Conservation (phyloP, 345 rosid species). For the Zanthoxylum bungeanum region DNA sequence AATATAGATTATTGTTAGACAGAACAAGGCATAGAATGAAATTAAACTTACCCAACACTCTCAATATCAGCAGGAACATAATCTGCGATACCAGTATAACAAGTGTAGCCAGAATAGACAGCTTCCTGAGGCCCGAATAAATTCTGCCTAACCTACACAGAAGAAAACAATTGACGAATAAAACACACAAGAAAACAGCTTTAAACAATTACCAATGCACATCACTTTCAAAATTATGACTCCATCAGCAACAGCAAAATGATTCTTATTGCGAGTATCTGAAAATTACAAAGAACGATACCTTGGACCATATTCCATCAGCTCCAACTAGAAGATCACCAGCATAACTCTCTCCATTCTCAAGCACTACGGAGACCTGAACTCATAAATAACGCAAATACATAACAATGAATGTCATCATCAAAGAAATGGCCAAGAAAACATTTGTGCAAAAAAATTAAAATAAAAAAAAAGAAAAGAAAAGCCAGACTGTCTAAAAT, state of each 20-base stretch:
- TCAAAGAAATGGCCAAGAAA: neutral
- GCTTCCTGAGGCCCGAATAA: conserved; percentile 77
- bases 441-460: neutral
- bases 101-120: conserved; percentile 80
- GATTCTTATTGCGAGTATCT: neutral
- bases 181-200: neutral
- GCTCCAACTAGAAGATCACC: conserved; percentile 96
- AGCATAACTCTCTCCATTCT: conserved; percentile 63
- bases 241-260: neutral
- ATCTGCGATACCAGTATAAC: conserved; percentile 95
- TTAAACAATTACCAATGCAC: neutral
- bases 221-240: neutral
- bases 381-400: conserved; percentile 20
- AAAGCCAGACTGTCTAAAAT: conserved; percentile 9
- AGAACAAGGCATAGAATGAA: neutral
- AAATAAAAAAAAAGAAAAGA: no score
- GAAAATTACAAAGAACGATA: conserved; percentile 18
- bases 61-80: conserved; percentile 89
- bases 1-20: neutral
- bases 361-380: conserved; percentile 78
- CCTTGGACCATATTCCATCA: conserved; percentile 99
- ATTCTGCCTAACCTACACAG: conserved; percentile 69
- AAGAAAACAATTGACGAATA: neutral
- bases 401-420: neutral
- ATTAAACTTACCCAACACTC: conserved; percentile 70